Conservation (phyloP, 176 grass and related monocot species). For the Oryza rufipogon region DNA sequence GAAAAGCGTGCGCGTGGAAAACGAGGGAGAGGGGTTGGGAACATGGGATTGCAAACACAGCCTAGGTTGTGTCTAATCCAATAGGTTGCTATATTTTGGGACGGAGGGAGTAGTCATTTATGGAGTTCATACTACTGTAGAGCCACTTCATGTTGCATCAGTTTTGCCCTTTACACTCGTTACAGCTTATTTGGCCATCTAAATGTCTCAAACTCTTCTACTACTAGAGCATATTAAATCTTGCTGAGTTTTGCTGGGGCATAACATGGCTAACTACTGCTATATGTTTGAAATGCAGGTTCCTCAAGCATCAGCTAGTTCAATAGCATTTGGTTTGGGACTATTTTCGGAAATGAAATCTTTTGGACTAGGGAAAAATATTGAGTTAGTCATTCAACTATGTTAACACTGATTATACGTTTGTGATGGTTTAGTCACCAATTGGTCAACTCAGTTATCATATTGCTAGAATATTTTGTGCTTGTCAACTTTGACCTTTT, state of each 20-base stretch:
- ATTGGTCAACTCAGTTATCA: background rate
- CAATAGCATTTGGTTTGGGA: constrained; percentile 89
- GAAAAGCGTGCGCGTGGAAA: no score
- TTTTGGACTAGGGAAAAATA: background rate
- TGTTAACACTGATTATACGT: background rate
- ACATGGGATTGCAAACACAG: no score
- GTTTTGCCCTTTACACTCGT: no score
- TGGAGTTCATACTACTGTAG: no score
- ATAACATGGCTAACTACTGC: background rate
- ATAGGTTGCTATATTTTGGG: no score
- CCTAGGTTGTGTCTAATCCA: no score
- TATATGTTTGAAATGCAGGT: constrained; percentile 56
- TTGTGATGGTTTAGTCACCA: background rate
- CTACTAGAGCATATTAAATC: background rate
- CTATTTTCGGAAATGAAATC: constrained; percentile 25
- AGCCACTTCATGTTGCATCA: no score
- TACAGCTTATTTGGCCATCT: no score
- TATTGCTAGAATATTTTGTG: background rate
- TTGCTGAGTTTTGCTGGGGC: background rate
- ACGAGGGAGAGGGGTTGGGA: no score
- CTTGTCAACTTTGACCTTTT: background rate
- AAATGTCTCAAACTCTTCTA: no score
- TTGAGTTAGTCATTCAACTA: background rate
- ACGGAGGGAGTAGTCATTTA: no score
- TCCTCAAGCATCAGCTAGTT: constrained; percentile 88